Conservation (phyloP, 2,329 filamentous ascomycete genomes). For the Epichloe brachyelytri region DNA sequence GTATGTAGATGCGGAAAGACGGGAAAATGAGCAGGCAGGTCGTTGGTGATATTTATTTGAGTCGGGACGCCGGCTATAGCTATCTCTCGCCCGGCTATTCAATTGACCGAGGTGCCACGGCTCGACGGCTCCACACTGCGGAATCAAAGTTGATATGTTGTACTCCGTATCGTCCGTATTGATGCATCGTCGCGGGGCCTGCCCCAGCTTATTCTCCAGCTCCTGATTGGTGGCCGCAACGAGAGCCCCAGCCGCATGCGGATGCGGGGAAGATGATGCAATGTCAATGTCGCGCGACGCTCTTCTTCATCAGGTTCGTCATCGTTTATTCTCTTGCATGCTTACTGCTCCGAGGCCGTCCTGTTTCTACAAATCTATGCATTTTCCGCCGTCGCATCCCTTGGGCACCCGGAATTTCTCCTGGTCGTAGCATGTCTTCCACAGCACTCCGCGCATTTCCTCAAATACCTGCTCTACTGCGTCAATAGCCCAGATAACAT, state of each 20-base stretch:
- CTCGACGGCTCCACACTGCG: neutral
- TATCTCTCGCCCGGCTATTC: too few relatives aligned
- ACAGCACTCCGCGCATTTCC: slow-evolving; percentile 70
- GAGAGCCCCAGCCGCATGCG: neutral
- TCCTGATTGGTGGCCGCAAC: neutral
- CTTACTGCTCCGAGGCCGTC: too few relatives aligned
- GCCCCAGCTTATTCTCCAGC: neutral
- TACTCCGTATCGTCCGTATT: too few relatives aligned
- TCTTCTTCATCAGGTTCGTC: neutral
- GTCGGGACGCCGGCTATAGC: too few relatives aligned
- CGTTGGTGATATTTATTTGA: too few relatives aligned
- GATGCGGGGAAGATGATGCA: neutral
- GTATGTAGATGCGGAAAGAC: neutral
- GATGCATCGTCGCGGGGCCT: too few relatives aligned
- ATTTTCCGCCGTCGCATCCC: slow-evolving; percentile 38
- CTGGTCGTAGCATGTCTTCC: slow-evolving; percentile 55
- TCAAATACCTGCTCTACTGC: slow-evolving; percentile 68
- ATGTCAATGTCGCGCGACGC: neutral
- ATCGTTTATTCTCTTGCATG: too few relatives aligned
- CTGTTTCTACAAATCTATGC: neutral
- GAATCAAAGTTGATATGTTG: too few relatives aligned
- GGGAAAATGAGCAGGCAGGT: neutral
- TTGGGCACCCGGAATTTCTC: slow-evolving; percentile 48
- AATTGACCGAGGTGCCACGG: neutral
- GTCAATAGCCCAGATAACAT: slow-evolving; percentile 93